Base-by-base conservation (phyloP, 768 basidiomycete genomes). In the Phylloporus sp. region DNA sequence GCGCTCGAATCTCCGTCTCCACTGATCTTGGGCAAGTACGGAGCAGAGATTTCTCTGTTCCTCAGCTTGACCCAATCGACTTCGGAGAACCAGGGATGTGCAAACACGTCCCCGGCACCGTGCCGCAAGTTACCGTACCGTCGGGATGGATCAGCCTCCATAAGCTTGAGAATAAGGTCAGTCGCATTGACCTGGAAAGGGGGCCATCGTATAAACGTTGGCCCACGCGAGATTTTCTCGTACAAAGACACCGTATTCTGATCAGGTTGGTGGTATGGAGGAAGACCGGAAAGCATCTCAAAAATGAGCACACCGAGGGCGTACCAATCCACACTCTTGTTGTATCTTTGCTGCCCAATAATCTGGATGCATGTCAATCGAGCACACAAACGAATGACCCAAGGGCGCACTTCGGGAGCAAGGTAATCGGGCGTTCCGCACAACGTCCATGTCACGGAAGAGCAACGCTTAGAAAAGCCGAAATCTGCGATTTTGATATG, bases 281-380 rank as follows among this genome's bases (percentile, higher is more conserved):
- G 91, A 22, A 87, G 83, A 8, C 96, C 96, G 0, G 89, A 92
- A 35, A 99, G 78, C 94, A 98, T 97, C 69, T 99, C 96, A 64
- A 88, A 99, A 46, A 94, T 87, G 50, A 99, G 82, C 44, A 99
- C 90, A 41, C 96, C 96, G 42, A 97, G 79, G 1, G 96, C 95
- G 70, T 97, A 99, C 94, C 94, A 99, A 62, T 99, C 96, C 3
- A 97, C 95, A 47, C 84, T 86, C 66, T 96, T 95, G 63, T 94
- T 95, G 64, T 99, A 98, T 6, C 93, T 77, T 47, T 81, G 79
- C 63, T 88, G 84, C 15, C 75, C 81, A 63, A 83, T 85, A 66
- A 90, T 81, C 86, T 89, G 37, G 14, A 31, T 18, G 13, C 27
- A 23, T 24, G 15, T 8, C 43, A 22, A 8, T 18, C 59, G 3